Evolutionary conservation across 2,329 filamentous ascomycete genomes (phyloP), one percentile per base, ranked within the genome.

Genomic region (Talaromyces verruculosus): DNA sequence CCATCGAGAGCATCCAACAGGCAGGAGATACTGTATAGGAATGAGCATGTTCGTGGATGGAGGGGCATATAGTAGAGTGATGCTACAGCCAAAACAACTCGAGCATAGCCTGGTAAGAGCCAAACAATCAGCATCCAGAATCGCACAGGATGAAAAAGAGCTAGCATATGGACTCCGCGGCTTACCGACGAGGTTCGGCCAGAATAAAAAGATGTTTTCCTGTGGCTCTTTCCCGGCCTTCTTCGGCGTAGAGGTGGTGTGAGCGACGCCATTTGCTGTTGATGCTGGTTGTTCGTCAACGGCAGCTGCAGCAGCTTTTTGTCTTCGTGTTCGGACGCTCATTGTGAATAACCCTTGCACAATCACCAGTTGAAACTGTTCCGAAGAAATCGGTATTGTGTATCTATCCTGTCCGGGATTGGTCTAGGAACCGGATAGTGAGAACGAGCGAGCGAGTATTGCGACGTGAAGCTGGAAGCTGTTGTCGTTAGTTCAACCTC

Each of bases 31-130:
- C 89, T 94, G 84, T 99, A 99, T 17, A 82, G 74, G 62, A 93
- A 79, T 67, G 91, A 93, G 82, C 94, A 98, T 43, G 93, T 97
- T 73, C 94, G 90, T n/a, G 94, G 94, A 79, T 99, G 95, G 63
- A 98, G 87, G 61, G 95, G 94, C 95, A 99, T 99, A 84, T 97
- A 99, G 83, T 98, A 97, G 71, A 99, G 88, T 33, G 95, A 97
- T 58, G 91, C 92, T 73, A 97, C 83, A 72, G 93, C 93, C 71
- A 94, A 86, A 69, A 94, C 81, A 74, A 95, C 90, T 73, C 91
- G 89, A 66, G 82, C 84, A 79, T 94, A 94, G 71, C 91, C 91
- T 93, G 69, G 39, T 53, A 45, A 53, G 39, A 53, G 33, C 37
- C 8, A 37, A 33, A 35, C 13, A 22, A 5, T 63, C 62, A 58